These are phyloP conservation scores for Mycoemilia scoparia DNA, from an alignment of 192 early-diverging fungal species.

Conservation along the genomic window DNA sequence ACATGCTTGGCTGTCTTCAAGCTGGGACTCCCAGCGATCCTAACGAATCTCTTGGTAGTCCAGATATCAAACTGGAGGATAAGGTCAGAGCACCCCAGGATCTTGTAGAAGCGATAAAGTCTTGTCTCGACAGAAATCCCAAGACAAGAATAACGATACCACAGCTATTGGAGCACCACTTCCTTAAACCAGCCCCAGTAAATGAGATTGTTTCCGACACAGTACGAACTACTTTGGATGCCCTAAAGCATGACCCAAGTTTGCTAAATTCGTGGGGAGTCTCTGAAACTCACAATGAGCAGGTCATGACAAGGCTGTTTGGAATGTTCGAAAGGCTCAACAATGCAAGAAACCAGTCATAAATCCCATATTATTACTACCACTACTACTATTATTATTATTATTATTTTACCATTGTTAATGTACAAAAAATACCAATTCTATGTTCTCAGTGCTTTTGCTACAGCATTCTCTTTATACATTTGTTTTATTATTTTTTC, in stretches of 20 bases:
- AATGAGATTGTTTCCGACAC: constrained; percentile 15
- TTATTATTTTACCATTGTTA: no score
- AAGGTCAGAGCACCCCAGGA: constrained; percentile 26
- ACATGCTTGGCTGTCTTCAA: constrained; percentile 21
- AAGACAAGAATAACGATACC: constrained; percentile 48
- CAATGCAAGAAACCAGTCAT: no score
- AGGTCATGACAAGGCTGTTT: constrained; percentile 9
- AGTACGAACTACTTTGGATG: constrained; percentile 19
- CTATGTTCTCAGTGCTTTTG: no score
- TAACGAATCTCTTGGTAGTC: constrained; percentile 3
- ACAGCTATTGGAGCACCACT: constrained; percentile 41
- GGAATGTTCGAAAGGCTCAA: no score
- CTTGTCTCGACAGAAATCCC: constrained; percentile 50
- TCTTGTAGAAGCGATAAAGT: constrained; percentile 39
- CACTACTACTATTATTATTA: no score
- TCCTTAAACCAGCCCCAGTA: constrained; percentile 30
- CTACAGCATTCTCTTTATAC: no score
- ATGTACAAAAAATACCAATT: no score
- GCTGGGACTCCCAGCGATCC: constrained; percentile 13
- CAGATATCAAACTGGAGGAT: constrained; percentile 5
- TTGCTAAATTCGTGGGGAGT: constrained; percentile 26
- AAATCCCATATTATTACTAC: no score
- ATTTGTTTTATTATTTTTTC: no score
- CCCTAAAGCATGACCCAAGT: constrained; percentile 16
- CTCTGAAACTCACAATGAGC: constrained; percentile 19